Conservation (phyloP, 2,329 filamentous ascomycete species). For the Sporothrix euskadiensis region DNA sequence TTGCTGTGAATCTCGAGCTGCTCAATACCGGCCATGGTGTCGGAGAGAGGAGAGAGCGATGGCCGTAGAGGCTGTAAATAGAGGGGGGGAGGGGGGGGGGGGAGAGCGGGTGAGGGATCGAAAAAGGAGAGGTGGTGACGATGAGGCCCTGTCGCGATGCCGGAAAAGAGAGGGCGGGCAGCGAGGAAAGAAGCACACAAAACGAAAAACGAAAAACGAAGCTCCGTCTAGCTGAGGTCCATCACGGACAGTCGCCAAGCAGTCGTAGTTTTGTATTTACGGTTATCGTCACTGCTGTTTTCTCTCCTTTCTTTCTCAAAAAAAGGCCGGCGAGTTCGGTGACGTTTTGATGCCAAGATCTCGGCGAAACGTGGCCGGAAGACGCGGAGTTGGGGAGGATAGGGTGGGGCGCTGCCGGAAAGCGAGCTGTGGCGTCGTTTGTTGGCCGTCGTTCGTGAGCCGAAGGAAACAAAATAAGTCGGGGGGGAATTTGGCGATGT, state of each 20-base stretch:
- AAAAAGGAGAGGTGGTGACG: not conserved
- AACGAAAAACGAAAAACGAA: slow-evolving; percentile 2
- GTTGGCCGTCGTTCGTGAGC: not conserved
- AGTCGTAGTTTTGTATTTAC: not conserved
- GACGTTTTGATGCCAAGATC: slow-evolving; percentile 14
- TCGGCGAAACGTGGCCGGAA: slow-evolving; percentile 20
- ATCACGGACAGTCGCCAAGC: slow-evolving; percentile 6
- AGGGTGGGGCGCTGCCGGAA: not conserved
- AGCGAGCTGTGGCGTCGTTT: not conserved
- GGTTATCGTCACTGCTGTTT: not conserved
- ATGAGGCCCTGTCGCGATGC: not conserved
- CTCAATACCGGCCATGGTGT: slow-evolving; percentile 85
- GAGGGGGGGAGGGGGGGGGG: not conserved
- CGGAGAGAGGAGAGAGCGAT: not conserved
- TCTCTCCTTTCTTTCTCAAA: not conserved
- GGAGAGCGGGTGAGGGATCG: not conserved
- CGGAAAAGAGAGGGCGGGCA: not conserved
- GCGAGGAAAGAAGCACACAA: not conserved
- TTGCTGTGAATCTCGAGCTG: slow-evolving; percentile 97
- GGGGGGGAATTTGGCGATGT: not conserved
- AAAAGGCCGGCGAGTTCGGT: not conserved
- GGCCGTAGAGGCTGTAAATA: not conserved
- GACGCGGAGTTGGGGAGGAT: slow-evolving; percentile 2
- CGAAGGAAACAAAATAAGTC: not conserved
- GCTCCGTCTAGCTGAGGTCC: slow-evolving; percentile 13